A percentile compares a stretch with the other conserved stretches of the same genome.
phyloP scores from a whole-genome alignment of 805 yeast genomes.

The Ogataea salicorniae region DNA sequence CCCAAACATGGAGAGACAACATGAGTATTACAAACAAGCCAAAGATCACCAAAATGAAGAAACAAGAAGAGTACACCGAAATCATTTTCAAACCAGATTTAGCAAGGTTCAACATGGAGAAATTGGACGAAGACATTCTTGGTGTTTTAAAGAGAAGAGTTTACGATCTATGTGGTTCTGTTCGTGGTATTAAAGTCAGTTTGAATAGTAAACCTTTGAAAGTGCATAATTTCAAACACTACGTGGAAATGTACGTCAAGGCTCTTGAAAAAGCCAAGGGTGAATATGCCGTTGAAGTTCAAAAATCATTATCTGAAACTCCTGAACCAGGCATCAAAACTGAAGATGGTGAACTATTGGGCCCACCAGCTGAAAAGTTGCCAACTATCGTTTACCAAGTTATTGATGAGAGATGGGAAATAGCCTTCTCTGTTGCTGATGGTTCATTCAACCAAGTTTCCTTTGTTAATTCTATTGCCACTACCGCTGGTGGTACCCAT shows the following conservation, averaged over 20 bases:
- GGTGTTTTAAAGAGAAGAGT: slow-evolving; percentile 90
- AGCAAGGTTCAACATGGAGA: slow-evolving; percentile 76
- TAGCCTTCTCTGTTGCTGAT: slow-evolving; percentile 91
- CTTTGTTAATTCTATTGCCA: slow-evolving; percentile 95
- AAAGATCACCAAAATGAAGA: slow-evolving; percentile 52
- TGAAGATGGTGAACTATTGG: slow-evolving; percentile 11
- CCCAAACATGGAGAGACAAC: slow-evolving; percentile 82
- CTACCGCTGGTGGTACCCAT: slow-evolving; percentile 96
- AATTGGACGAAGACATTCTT: slow-evolving; percentile 73
- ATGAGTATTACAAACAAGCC: slow-evolving; percentile 80
- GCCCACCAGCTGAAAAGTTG: slow-evolving; percentile 34
- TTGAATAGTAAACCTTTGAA: slow-evolving; percentile 70
- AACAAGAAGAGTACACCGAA: slow-evolving; percentile 74
- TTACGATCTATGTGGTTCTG: slow-evolving; percentile 92
- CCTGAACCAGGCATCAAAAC: slow-evolving; percentile 4
- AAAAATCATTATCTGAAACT: not conserved
- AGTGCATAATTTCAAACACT: slow-evolving; percentile 73
- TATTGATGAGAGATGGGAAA: slow-evolving; percentile 87
- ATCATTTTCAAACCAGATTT: slow-evolving; percentile 88
- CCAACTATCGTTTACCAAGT: slow-evolving; percentile 70
- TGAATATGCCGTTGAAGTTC: slow-evolving; percentile 7
- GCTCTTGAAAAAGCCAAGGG: slow-evolving; percentile 57
- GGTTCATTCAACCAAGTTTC: slow-evolving; percentile 90
- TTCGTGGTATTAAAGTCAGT: slow-evolving; percentile 70
- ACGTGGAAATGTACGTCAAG: slow-evolving; percentile 83